Evolutionary conservation across 257 asterid species (phyloP), one percentile per base, ranked within the genome.

Genomic region (Solanum virginianum): DNA sequence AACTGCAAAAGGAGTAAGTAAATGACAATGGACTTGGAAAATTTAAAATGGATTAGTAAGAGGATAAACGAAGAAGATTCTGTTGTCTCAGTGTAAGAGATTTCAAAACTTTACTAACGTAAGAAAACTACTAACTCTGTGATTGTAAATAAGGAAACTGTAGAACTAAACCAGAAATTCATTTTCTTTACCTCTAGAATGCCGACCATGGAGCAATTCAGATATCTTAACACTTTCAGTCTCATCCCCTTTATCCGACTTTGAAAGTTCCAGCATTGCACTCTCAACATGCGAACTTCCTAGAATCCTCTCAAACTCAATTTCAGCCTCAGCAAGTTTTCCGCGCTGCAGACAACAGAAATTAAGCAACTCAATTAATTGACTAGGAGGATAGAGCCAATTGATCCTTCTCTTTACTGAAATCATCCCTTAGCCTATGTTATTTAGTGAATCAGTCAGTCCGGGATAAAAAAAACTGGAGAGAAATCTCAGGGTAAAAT

Each of bases 1-100:
- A 94, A 94, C 99, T 96, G 99, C 99, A 92, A 94, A 93, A 93
- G 90, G 90, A 92, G 53, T 20, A 81, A 84, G 91, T 90, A 71
- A 90, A 92, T 90, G 86, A 86, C 89, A 83, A 90, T 74, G 90
- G 80, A 84, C 62, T 84, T 88, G 74, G 86, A 62, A 81, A 63
- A 84, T 82, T 71, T 85, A 83, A 88, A 86, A 62, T 84, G n/a
- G 68, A 86, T 11, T 45, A 86, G 8, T 45, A 59, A 70, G 62
- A 80, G 72, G 47, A 20, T 22, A 36, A 41, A 51, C 29, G 49
- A 60, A 84, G 71, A 55, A 83, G 43, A 75, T 55, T 84, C 32
- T 57, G 69, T 75, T 39, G 53, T 18, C 79, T 84, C 80, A 82
- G 43, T 53, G 71, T 20, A 2, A 51, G 32, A 49, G 24, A 36